Evolutionary conservation across 2,329 filamentous ascomycete species (phyloP).

Genomic region (Aspergillus carbonarius): DNA sequence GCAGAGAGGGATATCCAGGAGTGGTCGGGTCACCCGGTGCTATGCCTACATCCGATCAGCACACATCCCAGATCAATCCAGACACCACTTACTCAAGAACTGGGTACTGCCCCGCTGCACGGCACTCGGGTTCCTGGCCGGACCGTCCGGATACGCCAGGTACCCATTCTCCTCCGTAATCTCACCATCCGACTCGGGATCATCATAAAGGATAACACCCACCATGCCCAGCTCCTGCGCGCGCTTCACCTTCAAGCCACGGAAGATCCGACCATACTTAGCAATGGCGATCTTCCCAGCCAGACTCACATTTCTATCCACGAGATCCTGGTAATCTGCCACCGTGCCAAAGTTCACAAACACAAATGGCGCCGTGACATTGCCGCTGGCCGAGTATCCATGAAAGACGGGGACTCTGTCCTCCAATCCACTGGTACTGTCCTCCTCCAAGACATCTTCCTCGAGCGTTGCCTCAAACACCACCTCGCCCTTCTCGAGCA

Average conservation of each 20-base stretch:
- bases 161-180: constrained; percentile 79
- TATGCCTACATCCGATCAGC: constrained; percentile 45
- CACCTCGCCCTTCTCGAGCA: constrained; percentile 62
- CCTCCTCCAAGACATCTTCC: constrained; percentile 81
- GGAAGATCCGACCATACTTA: constrained; percentile 83
- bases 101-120: constrained; percentile 87
- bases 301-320: constrained; percentile 71
- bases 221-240: constrained; percentile 89
- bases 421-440: constrained; percentile 70
- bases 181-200: constrained; percentile 84
- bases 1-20: constrained; percentile 89
- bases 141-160: constrained; percentile 77
- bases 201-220: constrained; percentile 79
- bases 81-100: constrained; percentile 65
- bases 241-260: constrained; percentile 88
- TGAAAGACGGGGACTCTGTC: constrained; percentile 87
- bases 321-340: constrained; percentile 77
- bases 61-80: not conserved
- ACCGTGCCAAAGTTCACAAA: constrained; percentile 92
- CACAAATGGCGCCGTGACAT: constrained; percentile 83
- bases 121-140: constrained; percentile 81
- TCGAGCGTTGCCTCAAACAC: constrained; percentile 77
- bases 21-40: constrained; percentile 79
- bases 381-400: constrained; percentile 88
- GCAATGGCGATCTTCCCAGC: constrained; percentile 82